Percentiles rank a stretch among this genome's conserved stretches.
phyloP scores from a whole-genome alignment of 73 alveolate species.

The Effrenium voratum region DNA sequence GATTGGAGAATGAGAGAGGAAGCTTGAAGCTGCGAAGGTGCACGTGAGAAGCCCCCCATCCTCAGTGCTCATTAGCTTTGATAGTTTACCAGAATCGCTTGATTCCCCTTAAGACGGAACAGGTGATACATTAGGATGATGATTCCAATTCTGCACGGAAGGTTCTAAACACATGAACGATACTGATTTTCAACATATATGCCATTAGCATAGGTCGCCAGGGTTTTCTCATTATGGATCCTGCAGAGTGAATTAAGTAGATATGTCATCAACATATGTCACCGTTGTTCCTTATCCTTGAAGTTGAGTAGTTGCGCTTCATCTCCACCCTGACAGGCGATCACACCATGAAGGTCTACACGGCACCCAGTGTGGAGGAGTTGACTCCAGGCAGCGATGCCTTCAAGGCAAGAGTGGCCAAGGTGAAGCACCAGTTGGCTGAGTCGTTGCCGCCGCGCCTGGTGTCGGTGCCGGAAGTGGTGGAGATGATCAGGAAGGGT shows the following conservation, averaged over 20 bases:
- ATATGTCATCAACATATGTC: not conserved
- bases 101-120: too few species aligned
- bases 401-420: conserved; percentile 58
- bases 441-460: not conserved
- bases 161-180: too few species aligned
- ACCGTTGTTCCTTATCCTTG: not conserved
- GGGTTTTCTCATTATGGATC: too few species aligned
- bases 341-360: conserved; percentile 62
- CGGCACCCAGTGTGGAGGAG: conserved; percentile 54
- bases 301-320: not conserved
- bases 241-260: not conserved
- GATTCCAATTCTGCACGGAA: too few species aligned
- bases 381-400: conserved; percentile 28
- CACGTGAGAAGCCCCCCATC: too few species aligned
- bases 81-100: too few species aligned
- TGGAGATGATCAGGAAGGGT: conserved; percentile 43
- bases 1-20: too few species aligned
- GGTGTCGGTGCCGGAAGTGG: not conserved
- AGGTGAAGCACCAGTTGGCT: not conserved
- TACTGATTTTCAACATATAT: too few species aligned
- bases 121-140: too few species aligned
- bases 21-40: too few species aligned
- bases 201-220: too few species aligned
- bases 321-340: conserved; percentile 12
- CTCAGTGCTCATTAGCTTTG: too few species aligned